Evolutionary conservation across 345 rosid genomes (phyloP).

Genomic region (Theobroma cacao): DNA sequence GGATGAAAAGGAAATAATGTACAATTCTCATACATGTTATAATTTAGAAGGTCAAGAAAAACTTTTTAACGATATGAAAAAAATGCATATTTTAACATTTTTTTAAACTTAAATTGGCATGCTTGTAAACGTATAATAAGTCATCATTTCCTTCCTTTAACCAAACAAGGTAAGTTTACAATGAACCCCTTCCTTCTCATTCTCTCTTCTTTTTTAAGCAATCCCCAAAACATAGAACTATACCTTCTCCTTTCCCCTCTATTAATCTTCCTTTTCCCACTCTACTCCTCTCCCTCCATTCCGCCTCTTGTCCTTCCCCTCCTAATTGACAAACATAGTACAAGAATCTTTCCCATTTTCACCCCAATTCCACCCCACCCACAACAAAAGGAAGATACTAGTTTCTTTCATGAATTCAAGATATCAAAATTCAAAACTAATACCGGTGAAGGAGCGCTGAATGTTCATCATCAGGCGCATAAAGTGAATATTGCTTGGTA

Average conservation of each 20-base stretch:
- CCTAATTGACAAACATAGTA: background rate
- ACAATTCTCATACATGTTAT: background rate
- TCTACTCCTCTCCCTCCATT: background rate
- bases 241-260: background rate
- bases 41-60: background rate
- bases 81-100: background rate
- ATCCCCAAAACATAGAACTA: background rate
- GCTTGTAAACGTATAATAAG: background rate
- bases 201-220: background rate
- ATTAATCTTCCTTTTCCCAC: background rate
- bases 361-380: background rate
- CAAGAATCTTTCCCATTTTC: background rate
- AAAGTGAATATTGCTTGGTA: conserved; percentile 73
- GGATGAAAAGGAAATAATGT: background rate
- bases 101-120: background rate
- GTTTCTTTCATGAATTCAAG: conserved; percentile 7
- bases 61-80: background rate
- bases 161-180: background rate
- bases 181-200: background rate
- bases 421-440: conserved; percentile 13
- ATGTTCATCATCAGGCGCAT: conserved; percentile 78
- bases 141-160: conserved; percentile 1
- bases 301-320: background rate
- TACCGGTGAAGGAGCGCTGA: conserved; percentile 90
- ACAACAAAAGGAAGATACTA: background rate